phyloP scores from a whole-genome alignment of 2,329 filamentous ascomycete species.

The Pseudogymnoascus sp. region DNA sequence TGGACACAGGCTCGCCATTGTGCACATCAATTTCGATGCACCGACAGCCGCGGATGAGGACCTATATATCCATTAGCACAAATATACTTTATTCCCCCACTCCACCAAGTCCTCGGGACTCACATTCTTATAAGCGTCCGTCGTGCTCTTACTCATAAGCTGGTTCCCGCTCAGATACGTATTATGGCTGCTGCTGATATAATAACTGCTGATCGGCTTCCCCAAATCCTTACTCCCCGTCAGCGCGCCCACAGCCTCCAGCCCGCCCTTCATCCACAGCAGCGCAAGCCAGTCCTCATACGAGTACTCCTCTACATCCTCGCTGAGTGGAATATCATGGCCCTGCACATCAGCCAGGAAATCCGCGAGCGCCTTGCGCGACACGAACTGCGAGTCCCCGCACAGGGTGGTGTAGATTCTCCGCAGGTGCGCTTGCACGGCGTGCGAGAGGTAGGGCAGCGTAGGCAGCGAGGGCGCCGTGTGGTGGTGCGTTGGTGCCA shows the following conservation, averaged over 20 bases:
- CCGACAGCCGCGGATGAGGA: slow-evolving; percentile 68
- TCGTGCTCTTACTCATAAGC: slow-evolving; percentile 66
- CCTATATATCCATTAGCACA: slow-evolving; percentile 34
- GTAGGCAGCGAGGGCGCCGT: slow-evolving; percentile 18
- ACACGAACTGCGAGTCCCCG: slow-evolving; percentile 26
- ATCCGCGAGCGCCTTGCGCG: slow-evolving; percentile 33
- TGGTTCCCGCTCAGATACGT: slow-evolving; percentile 88
- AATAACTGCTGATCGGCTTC: slow-evolving; percentile 57
- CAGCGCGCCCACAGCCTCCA: slow-evolving; percentile 21
- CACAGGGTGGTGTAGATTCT: slow-evolving; percentile 40
- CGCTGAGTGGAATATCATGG: slow-evolving; percentile 15
- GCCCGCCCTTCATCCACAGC: slow-evolving; percentile 22
- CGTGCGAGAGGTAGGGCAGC: slow-evolving; percentile 37
- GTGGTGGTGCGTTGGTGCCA: slow-evolving; percentile 11
- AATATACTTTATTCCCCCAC: background rate
- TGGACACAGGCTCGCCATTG: slow-evolving; percentile 49
- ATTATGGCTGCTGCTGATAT: slow-evolving; percentile 91
- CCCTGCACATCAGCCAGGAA: slow-evolving; percentile 45
- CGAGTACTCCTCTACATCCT: slow-evolving; percentile 24
- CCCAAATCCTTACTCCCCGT: slow-evolving; percentile 22
- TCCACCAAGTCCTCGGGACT: slow-evolving; percentile 24
- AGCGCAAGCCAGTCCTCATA: slow-evolving; percentile 27
- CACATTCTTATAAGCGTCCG: slow-evolving; percentile 70
- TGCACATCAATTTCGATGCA: slow-evolving; percentile 95
- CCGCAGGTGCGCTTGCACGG: slow-evolving; percentile 41